These are phyloP conservation scores for Pythium aristosporum DNA, from an alignment of 352 stramenopile species.

Conservation along the genomic window DNA sequence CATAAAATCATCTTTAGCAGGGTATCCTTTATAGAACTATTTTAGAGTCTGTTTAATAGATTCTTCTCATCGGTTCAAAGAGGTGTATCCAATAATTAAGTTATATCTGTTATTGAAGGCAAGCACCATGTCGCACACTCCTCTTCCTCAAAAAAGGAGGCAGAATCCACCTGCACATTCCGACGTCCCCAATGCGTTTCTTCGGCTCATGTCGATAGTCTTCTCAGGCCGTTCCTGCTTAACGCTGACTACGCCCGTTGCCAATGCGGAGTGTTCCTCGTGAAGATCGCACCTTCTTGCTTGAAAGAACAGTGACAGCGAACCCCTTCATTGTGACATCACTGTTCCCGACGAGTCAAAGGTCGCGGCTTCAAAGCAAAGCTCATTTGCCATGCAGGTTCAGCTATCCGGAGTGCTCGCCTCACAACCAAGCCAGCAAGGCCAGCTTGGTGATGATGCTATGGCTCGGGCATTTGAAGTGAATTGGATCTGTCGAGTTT, in stretches of 20 bases:
- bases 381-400: constrained; percentile 4
- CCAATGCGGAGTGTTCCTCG: not conserved
- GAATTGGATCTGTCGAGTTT: constrained; percentile 17
- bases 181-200: too few relatives aligned
- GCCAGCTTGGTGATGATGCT: not conserved
- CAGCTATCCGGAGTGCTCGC: constrained; percentile 8
- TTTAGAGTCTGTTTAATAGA: not conserved
- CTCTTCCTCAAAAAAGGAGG: not conserved
- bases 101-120: not conserved
- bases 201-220: not conserved
- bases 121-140: constrained; percentile 33
- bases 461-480: not conserved
- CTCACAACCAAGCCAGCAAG: not conserved
- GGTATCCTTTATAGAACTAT: not conserved
- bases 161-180: not conserved
- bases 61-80: constrained; percentile 3
- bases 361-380: constrained; percentile 6
- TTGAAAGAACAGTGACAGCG: not conserved
- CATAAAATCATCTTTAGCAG: constrained; percentile 12
- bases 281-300: not conserved
- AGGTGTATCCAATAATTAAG: not conserved
- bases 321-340: not conserved
- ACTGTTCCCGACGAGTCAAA: not conserved
- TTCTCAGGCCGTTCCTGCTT: not conserved
- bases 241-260: not conserved